Evolutionary conservation across 257 asterid species (phyloP).

Genomic region (Nicotiana paniculata): DNA sequence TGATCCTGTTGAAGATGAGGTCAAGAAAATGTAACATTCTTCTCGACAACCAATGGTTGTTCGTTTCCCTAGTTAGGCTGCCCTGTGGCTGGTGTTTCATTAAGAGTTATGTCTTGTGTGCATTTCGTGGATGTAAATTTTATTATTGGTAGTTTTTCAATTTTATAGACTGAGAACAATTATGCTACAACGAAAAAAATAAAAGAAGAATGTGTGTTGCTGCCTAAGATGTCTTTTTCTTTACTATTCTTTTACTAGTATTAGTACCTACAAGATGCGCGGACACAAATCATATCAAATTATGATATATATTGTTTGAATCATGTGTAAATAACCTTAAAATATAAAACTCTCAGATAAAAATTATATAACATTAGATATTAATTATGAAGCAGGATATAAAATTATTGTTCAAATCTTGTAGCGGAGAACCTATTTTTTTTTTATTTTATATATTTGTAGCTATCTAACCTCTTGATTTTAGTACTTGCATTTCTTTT

Average conservation of each 20-base stretch:
- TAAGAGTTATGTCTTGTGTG: background rate
- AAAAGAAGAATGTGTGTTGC: background rate
- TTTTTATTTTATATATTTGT: no score
- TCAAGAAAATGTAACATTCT: conserved; percentile 41
- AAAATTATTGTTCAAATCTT: no score
- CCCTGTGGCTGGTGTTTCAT: background rate
- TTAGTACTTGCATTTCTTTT: no score
- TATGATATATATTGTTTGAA: no score
- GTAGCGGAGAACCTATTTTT: no score
- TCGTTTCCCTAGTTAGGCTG: background rate
- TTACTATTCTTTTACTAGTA: background rate
- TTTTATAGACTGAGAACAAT: background rate
- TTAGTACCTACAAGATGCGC: no score
- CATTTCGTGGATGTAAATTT: background rate
- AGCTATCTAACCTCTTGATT: no score
- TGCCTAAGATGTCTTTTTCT: background rate
- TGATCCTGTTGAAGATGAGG: conserved; percentile 63
- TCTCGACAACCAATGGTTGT: background rate
- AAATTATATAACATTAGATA: no score
- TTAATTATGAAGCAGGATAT: no score
- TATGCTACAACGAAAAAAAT: background rate
- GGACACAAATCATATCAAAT: no score
- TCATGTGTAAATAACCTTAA: no score
- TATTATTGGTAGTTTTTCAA: background rate
- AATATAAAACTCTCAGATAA: no score